phyloP scores from a whole-genome alignment of 2,329 filamentous ascomycete species.

The Alternaria gansuensis region DNA sequence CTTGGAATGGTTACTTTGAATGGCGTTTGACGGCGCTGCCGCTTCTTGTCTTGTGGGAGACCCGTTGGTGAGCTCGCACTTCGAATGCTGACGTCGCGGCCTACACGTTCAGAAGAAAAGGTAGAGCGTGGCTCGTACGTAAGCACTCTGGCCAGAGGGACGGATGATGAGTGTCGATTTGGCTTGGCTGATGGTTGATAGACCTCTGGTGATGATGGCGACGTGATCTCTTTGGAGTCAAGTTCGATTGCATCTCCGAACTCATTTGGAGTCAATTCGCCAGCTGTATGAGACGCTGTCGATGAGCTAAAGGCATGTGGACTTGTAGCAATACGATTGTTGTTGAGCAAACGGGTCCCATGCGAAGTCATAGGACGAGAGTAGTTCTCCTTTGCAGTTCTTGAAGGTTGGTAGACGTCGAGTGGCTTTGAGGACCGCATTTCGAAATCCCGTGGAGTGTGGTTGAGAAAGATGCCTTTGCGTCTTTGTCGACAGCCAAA shows the following conservation, averaged over 20 bases:
- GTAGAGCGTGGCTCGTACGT: slow-evolving; percentile 24
- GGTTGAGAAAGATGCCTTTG: slow-evolving; percentile 47
- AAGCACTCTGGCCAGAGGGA: slow-evolving; percentile 26
- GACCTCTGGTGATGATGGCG: slow-evolving; percentile 22
- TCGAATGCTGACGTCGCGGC: slow-evolving; percentile 22
- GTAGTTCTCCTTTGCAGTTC: slow-evolving; percentile 32
- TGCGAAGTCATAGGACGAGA: slow-evolving; percentile 33
- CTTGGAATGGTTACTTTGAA: slow-evolving; percentile 28
- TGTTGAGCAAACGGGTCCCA: slow-evolving; percentile 19
- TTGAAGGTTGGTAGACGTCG: slow-evolving; percentile 30
- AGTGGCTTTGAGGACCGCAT: slow-evolving; percentile 29
- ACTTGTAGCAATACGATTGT: slow-evolving; percentile 7
- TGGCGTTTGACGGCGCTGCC: slow-evolving; percentile 41
- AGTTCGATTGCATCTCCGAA: slow-evolving; percentile 28
- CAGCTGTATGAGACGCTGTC: slow-evolving; percentile 17
- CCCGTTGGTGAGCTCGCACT: slow-evolving; percentile 20
- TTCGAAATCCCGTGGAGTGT: slow-evolving; percentile 46
- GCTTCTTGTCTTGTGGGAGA: slow-evolving; percentile 30
- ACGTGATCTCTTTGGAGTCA: slow-evolving; percentile 27
- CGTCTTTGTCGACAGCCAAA: slow-evolving; percentile 36
- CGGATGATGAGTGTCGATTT: slow-evolving; percentile 29
- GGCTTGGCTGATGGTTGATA: slow-evolving; percentile 21
- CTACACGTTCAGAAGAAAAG: slow-evolving; percentile 13
- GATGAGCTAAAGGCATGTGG: slow-evolving; percentile 25
- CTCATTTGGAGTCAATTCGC: slow-evolving; percentile 21